Conservation (phyloP, 2,329 filamentous ascomycete species). For the Botryotinia globosa region DNA sequence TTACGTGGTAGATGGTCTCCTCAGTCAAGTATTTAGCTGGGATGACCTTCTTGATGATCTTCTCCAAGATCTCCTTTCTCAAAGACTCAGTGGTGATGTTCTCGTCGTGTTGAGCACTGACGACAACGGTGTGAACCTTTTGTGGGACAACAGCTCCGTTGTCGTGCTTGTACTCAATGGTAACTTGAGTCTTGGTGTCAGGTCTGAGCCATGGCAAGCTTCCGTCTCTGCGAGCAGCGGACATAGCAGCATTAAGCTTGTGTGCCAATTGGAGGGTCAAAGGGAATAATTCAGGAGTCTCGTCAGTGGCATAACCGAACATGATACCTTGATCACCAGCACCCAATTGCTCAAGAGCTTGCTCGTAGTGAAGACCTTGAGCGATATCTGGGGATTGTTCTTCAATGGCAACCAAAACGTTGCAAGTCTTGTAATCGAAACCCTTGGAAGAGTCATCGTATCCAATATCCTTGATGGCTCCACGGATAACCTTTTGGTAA, state of each 20-base stretch:
- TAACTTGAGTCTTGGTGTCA: constrained; percentile 99
- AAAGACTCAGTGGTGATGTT: constrained; percentile 88
- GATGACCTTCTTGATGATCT: constrained; percentile 95
- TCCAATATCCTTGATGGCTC: constrained; percentile 95
- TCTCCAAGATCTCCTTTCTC: constrained; percentile 91
- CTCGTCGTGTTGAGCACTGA: constrained; percentile 90
- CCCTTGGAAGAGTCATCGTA: constrained; percentile 97
- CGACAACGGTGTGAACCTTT: constrained; percentile 93
- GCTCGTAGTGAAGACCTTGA: constrained; percentile 96
- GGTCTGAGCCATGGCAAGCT: constrained; percentile 90
- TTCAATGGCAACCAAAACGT: constrained; percentile 98
- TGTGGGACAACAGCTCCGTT: constrained; percentile 87
- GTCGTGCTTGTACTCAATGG: constrained; percentile 97
- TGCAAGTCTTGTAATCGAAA: constrained; percentile 99
- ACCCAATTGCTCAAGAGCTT: constrained; percentile 95
- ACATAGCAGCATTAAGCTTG: constrained; percentile 96
- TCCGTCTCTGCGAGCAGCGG: constrained; percentile 80
- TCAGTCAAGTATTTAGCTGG: constrained; percentile 89
- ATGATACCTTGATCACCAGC: constrained; percentile 99
- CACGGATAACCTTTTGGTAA: constrained; percentile 97
- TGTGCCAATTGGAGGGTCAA: constrained; percentile 92
- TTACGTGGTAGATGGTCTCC: constrained; percentile 89
- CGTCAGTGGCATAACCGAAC: constrained; percentile 99
- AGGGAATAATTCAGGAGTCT: constrained; percentile 95
- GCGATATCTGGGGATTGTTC: constrained; percentile 98